Evolutionary conservation across 1,139 yeast species (phyloP), one percentile per base, ranked within the genome.

Genomic region (Komagataea norvegica): DNA sequence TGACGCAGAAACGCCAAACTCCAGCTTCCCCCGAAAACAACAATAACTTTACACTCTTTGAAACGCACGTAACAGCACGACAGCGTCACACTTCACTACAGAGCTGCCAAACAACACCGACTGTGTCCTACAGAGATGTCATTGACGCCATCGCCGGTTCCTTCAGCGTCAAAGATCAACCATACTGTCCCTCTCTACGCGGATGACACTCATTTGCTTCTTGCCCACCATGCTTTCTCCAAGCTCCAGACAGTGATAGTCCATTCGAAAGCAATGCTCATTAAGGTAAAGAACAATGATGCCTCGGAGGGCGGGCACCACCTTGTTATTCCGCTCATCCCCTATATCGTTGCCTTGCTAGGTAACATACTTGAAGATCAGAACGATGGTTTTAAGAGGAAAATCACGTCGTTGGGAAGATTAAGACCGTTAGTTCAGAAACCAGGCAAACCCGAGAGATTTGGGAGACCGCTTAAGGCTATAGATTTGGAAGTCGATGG

Each of bases 351-450:
- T 3, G 33, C 70, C 7, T 48, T 74, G 19, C 47, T 65, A 2
- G 77, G 79, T 1, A 64, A 64, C 21, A 47, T 70, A 3, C 68
- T 76, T 52, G 67, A 76, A 34, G 67, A 75, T 32, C 36, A 33
- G 11, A 71, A 69, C 45, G 81, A 75, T 27, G 62, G 65, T 3
- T 63, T 74, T 41, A 63, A 57, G 42, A 59, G 65, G 21, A 59
- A 73, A 34, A 53, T 76, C n/a, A 71, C 64, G 23, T 52, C 65
- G 4, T 51, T 77, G 28, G 59, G 68, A 26, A 63, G 63, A 34
- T 73, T 67, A 43, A 35, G 33, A 9, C 63, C 56, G 1, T 44
- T 61, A 5, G 54, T 22, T 11, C 28, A 31, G 16, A 16, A 17
- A 15, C 37, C 25, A 19, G 34, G 29, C 5, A 57, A 64, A 0